phyloP scores from a whole-genome alignment of 805 yeast species.

The Ogataea populi-albae region DNA sequence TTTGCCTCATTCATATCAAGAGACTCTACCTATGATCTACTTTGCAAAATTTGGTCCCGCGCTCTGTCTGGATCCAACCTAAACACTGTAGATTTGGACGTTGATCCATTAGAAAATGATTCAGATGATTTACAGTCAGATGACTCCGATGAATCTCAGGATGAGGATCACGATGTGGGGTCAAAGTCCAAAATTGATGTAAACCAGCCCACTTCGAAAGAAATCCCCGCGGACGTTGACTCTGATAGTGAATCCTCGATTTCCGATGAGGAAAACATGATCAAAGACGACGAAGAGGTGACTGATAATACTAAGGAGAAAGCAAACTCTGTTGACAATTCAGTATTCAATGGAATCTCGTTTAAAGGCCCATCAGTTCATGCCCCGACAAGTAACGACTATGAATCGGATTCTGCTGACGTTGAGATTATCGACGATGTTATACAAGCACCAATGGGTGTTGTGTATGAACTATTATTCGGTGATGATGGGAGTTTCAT shows the following conservation, averaged over 20 bases:
- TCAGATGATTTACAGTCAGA: slow-evolving; percentile 29
- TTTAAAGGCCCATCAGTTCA: slow-evolving; percentile 38
- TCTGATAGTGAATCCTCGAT: slow-evolving; percentile 28
- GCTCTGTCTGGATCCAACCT: slow-evolving; percentile 29
- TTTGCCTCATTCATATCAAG: slow-evolving; percentile 67
- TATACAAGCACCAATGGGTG: slow-evolving; percentile 64
- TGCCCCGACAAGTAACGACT: slow-evolving; percentile 36
- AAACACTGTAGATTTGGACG: slow-evolving; percentile 20
- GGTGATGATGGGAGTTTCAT: slow-evolving; percentile 54
- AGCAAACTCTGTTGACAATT: slow-evolving; percentile 16
- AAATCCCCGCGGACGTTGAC: slow-evolving; percentile 8
- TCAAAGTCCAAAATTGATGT: slow-evolving; percentile 9
- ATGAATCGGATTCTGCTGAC: slow-evolving; percentile 47
- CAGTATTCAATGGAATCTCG: slow-evolving; percentile 37
- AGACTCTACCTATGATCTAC: slow-evolving; percentile 49
- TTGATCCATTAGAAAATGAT: slow-evolving; percentile 34
- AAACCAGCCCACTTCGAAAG: background rate
- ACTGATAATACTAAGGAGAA: slow-evolving; percentile 14
- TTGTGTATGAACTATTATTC: slow-evolving; percentile 54
- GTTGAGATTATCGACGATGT: slow-evolving; percentile 52
- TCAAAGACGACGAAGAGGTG: slow-evolving; percentile 27
- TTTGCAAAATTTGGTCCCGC: slow-evolving; percentile 62
- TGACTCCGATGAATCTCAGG: slow-evolving; percentile 25
- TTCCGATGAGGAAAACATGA: slow-evolving; percentile 32
- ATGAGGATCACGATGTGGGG: slow-evolving; percentile 22